Percentiles rank a stretch among this genome's conserved stretches.
Conservation (phyloP, 176 grass and related monocot genomes). For the Ensete glaucum region DNA sequence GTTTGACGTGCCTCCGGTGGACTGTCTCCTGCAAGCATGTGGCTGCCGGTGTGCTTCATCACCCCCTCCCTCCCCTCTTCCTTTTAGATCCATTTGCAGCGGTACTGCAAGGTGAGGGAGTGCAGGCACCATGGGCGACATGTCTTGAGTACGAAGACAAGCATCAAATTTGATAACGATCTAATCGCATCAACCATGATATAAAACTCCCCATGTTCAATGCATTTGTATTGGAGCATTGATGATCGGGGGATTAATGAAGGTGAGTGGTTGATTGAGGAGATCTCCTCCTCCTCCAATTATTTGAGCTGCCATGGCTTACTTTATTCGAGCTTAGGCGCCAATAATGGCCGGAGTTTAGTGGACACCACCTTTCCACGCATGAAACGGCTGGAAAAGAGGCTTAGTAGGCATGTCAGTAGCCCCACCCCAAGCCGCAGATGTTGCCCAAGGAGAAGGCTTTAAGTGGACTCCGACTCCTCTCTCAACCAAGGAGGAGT, state of each 20-base stretch:
- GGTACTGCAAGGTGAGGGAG: not conserved
- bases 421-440: not conserved
- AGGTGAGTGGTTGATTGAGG: not conserved
- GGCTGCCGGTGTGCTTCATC: not conserved
- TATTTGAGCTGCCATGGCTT: not conserved
- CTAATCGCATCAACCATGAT: not conserved
- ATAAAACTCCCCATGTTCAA: too few species aligned
- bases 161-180: not conserved
- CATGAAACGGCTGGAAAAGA: constrained; percentile 8
- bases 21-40: not conserved
- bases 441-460: not conserved
- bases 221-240: not conserved
- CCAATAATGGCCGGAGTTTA: not conserved
- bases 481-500: not conserved
- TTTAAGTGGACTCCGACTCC: constrained; percentile 2
- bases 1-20: not conserved
- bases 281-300: not conserved
- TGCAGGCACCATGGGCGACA: not conserved
- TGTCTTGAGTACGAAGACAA: not conserved
- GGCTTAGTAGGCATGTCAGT: not conserved
- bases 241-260: not conserved
- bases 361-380: constrained; percentile 5
- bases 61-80: not conserved
- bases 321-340: not conserved
- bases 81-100: not conserved